A percentile compares a stretch with the other conserved stretches of the same genome.
Evolutionary conservation across 2,329 filamentous ascomycete genomes (phyloP).

Genomic region (Triangularia verruculosa): DNA sequence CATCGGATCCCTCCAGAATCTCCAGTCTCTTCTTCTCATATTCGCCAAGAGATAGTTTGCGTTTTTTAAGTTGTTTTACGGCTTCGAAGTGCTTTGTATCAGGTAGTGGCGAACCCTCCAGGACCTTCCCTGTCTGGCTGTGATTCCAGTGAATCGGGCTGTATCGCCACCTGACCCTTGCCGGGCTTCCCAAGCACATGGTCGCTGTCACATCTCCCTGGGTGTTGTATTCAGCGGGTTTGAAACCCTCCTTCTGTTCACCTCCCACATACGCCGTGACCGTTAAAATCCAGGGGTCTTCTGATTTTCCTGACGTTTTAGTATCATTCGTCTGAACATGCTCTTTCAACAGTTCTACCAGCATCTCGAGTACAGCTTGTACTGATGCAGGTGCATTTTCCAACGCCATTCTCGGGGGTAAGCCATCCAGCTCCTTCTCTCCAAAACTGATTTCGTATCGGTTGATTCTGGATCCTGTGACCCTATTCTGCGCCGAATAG

Average conservation of each 20-base stretch:
- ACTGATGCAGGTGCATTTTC: neutral
- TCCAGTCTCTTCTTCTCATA: neutral
- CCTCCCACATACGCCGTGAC: constrained; percentile 1
- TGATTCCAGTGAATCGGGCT: neutral
- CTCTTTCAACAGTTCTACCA: neutral
- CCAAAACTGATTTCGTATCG: neutral
- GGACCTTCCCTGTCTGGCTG: neutral
- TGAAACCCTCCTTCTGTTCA: neutral
- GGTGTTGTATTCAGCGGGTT: neutral
- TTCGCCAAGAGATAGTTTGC: neutral
- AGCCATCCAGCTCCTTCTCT: neutral
- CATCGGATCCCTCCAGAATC: neutral
- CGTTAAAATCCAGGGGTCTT: neutral
- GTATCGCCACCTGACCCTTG: constrained; percentile 1
- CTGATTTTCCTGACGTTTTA: neutral
- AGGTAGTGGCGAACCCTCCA: neutral
- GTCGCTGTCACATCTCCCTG: neutral
- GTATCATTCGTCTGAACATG: neutral
- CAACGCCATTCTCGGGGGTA: neutral
- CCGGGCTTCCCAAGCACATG: constrained; percentile 3
- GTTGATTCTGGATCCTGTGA: neutral
- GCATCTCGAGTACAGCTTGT: neutral
- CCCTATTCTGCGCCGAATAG: neutral
- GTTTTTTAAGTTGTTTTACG: neutral
- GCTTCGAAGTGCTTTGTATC: neutral